A percentile compares a stretch with the other conserved stretches of the same genome.
phyloP scores from a whole-genome alignment of 2,329 filamentous ascomycete genomes.

The Colletotrichum spinosum region DNA sequence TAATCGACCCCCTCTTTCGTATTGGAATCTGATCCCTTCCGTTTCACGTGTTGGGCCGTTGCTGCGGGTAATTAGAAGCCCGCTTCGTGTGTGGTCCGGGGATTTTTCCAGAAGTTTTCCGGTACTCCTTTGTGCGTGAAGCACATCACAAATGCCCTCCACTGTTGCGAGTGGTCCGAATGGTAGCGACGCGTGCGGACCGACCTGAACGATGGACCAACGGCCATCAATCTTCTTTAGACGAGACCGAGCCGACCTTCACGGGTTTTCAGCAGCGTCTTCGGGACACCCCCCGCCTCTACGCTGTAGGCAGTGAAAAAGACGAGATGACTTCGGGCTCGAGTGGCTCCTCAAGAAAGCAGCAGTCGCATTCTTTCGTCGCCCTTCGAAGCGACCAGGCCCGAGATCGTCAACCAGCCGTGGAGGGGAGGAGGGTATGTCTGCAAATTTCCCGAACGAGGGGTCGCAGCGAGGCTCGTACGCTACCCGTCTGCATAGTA shows the following conservation, averaged over 20 bases:
- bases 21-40: conserved; percentile 3
- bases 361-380: conserved; percentile 27
- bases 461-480: conserved; percentile 22
- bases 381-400: conserved; percentile 19
- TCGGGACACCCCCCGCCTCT: no score
- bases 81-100: conserved; percentile 3
- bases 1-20: conserved; percentile 8
- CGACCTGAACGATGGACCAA: no score
- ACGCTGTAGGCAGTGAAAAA: no score
- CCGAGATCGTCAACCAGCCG: conserved; percentile 32
- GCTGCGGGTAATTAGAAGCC: conserved; percentile 17
- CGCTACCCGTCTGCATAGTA: conserved; percentile 8
- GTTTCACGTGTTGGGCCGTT: conserved; percentile 28
- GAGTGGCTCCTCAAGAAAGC: conserved; percentile 12
- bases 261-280: background rate
- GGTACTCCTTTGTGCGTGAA: background rate
- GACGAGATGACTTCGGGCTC: background rate
- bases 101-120: background rate
- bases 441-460: conserved; percentile 35
- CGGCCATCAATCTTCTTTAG: no score
- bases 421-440: conserved; percentile 8
- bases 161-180: no score
- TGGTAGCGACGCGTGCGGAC: no score
- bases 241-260: background rate
- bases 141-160: no score